Base-by-base conservation (phyloP, 768 basidiomycete species). In the Termitomyces sp. region DNA sequence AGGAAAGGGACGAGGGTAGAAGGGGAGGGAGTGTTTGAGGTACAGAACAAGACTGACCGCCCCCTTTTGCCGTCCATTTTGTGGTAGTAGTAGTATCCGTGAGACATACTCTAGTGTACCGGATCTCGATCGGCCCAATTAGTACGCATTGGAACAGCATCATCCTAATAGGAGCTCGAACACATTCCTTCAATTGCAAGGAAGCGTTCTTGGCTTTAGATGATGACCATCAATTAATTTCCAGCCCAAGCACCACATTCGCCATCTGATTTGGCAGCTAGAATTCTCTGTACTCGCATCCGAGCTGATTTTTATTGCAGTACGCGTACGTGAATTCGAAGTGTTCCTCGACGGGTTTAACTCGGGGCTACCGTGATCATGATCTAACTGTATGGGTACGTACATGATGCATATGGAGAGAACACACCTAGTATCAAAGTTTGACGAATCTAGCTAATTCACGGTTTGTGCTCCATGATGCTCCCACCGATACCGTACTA, bases 111-210 rank as follows among this genome's bases (percentile, higher is more conserved):
- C 18, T 38, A 42, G 44, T 13, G 24, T 28, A 38, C 20, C 53
- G 59, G 38, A 60, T 61, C 60, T 61, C 60, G 55, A 57, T 57
- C 55, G 52, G 28, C 36, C 20, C 16, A 16, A 38, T 48, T 57
- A 38, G 22, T 28, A 35, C 56, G 35, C n/a, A 57, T 36, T 12
- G 54, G 54, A 55, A 38, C 36, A 39, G 36, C 18, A 16, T 22
- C n/a, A n/a, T n/a, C n/a, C n/a, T 35, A 32, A 51, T 22, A 40
- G 24, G 53, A 32, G 24, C 18, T 22, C 20, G 20, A 45, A 9
- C n/a, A n/a, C 36, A 24, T 38, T 53, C 52, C 36, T 54, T 53
- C 49, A 22, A 32, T 16, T 49, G 16, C 48, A 24, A 49, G 8
- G 46, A 48, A 24, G 44, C 44, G 22, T 8, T 16, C 48, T 49